Evolutionary conservation across 768 basidiomycete species (phyloP), one percentile per base, ranked within the genome.

Genomic region (Ephemerocybe angulata): DNA sequence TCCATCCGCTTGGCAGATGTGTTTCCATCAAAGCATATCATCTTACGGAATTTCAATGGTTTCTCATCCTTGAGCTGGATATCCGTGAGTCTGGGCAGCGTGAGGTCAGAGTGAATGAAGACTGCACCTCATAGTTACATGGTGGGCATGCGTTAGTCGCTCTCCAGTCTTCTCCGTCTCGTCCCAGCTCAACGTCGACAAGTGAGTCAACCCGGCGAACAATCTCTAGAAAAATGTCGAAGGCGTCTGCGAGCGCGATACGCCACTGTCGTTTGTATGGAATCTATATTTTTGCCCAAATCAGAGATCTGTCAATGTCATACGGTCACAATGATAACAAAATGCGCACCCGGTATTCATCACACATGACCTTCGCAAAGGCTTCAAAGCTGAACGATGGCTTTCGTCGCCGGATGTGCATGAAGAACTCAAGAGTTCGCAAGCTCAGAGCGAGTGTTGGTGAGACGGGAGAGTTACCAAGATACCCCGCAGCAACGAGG

Each of bases 341-440:
- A 42, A 21, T 42, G 22, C 21, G 11, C 43, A 46, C 43, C 22
- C 58, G 31, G 17, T 73, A 66, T 19, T 70, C 30, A 52, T 72
- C 66, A 30, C 65, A 70, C 0, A 73, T 52, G 0, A 54, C 53
- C 41, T 68, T 69, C 19, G 63, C 50, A 42, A 71, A 68, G 3
- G 65, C 57, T 44, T 72, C 59, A 10, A 67, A 59, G 1, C 64
- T 50, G 4, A 72, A 58, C 43, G 25, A 46, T 4, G 43, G 6
- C 22, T 46, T 46, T 4, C 43, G 25, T 46, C 27, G 43, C 4
- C 43, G 43, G 4, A 46, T 8, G 25, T 46, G 25, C 43, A 24
- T 46, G 25, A 24, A 46, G 25, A 46, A 46, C 25, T 46, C 21
- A 5, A 46, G 25, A 12, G 43, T 46, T n/a, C 25, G 19, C 12